Base-by-base conservation (phyloP, 2,329 filamentous ascomycete species). In the Plenodomus lindquistii region DNA sequence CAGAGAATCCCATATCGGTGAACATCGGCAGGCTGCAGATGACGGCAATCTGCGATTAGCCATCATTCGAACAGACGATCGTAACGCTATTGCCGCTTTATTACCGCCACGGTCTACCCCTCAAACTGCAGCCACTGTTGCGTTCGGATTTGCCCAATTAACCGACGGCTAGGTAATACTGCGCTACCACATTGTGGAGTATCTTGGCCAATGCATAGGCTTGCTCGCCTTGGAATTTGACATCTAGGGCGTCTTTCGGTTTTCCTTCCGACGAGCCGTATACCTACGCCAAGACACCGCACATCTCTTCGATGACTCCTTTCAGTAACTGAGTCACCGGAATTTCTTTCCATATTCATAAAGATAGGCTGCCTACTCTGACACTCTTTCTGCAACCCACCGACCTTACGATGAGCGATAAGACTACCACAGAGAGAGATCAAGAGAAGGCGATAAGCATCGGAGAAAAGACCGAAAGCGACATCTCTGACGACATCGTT, bases 391-490 rank as follows among this genome's bases (percentile, higher is more conserved):
- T n/a, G n/a, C n/a, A n/a, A n/a, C n/a, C n/a, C n/a, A n/a, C n/a
- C n/a, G n/a, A n/a, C n/a, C n/a, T n/a, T n/a, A n/a, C n/a, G n/a
- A n/a, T n/a, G n/a, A n/a, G n/a, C n/a, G n/a, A n/a, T n/a, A n/a
- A n/a, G n/a, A n/a, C n/a, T n/a, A n/a, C n/a, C 5, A 24, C 6
- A 24, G 18, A 29, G 15, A 20, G 24, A 24, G 34, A 10, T 20
- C 42, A 42, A 36, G 37, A 42, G 6, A 21, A 31, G 10, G n/a
- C 22, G 3, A 22, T 36, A 16, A 19, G 42, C 13, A 39, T 46
- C 46, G 46, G 50, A 46, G 50, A 50, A 46, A 55, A 55, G 40
- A 20, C 48, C 42, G 48, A 57, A 27, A 34, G 20, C 8, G 38
- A 29, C 20, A 50, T 24, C 19, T 42, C 41, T 31, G 38, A 44